Evolutionary conservation across 208 protist species (phyloP).

Genomic region (Crithidia thermophila): DNA sequence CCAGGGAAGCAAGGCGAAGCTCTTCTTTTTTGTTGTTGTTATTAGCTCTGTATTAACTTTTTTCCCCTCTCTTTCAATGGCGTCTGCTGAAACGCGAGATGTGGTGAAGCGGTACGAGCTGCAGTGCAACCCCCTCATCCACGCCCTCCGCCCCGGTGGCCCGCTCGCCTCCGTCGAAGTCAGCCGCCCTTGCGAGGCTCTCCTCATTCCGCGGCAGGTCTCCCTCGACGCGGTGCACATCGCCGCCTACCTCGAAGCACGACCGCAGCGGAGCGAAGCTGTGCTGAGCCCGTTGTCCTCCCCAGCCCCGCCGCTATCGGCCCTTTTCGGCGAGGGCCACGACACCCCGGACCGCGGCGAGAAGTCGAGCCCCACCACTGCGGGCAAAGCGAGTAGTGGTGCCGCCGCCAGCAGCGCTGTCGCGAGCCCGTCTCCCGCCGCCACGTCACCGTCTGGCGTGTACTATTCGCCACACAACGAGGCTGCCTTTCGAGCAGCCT

Average conservation of each 20-base stretch:
- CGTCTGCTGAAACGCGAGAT: conserved; percentile 26
- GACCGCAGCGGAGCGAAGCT: not conserved
- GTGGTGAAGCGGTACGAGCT: conserved; percentile 39
- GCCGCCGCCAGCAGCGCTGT: too few relatives aligned
- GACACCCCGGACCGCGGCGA: not conserved
- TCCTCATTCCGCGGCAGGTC: conserved; percentile 57
- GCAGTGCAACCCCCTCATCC: conserved; percentile 48
- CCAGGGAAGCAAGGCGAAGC: not conserved
- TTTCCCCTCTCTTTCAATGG: conserved; percentile 21
- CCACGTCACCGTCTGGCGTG: not conserved
- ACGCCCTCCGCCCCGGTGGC: conserved; percentile 50
- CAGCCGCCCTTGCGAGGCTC: conserved; percentile 40
- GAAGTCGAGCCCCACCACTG: not conserved
- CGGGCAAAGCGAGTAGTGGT: too few relatives aligned
- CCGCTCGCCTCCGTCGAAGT: conserved; percentile 35
- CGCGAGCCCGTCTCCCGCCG: not conserved
- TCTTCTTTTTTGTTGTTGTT: not conserved
- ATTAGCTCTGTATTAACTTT: not conserved
- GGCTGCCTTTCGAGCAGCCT: conserved; percentile 20
- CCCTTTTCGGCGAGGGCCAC: conserved; percentile 13
- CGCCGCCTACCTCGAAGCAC: conserved; percentile 28
- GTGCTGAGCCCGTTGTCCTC: not conserved
- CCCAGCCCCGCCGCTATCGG: not conserved
- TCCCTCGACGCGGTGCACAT: conserved; percentile 38
- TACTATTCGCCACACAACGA: conserved; percentile 20